These are phyloP conservation scores for Rutstroemia sp. DNA, from an alignment of 2,329 filamentous ascomycete species.

Conservation along the genomic window DNA sequence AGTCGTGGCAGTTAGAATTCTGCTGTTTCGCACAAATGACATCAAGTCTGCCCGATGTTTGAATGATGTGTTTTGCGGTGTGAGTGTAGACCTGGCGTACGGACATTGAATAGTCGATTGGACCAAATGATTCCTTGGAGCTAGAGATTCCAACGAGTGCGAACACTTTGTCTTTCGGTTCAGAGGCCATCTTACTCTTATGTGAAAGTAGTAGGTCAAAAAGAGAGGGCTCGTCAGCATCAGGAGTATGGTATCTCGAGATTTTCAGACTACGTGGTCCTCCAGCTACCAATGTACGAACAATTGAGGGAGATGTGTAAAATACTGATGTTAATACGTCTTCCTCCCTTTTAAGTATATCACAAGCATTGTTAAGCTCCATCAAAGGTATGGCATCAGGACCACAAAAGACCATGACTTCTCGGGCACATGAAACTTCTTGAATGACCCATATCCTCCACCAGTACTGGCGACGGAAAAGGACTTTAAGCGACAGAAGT, in stretches of 20 bases:
- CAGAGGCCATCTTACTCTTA: constrained; percentile 25
- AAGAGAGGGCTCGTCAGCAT: constrained; percentile 14
- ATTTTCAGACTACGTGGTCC: constrained; percentile 21
- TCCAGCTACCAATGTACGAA: constrained; percentile 17
- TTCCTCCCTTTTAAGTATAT: constrained; percentile 15
- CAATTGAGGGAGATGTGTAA: constrained; percentile 14
- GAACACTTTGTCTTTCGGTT: constrained; percentile 26
- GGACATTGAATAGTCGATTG: constrained; percentile 20
- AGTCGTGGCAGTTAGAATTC: constrained; percentile 5
- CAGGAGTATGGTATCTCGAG: constrained; percentile 16
- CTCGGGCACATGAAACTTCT: constrained; percentile 33
- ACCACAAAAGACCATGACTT: constrained; percentile 33
- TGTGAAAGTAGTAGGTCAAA: constrained; percentile 23
- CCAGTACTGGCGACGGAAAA: constrained; percentile 36
- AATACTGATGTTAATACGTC: constrained; percentile 13
- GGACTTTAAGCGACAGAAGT: constrained; percentile 28
- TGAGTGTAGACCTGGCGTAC: constrained; percentile 19
- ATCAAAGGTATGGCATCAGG: constrained; percentile 30
- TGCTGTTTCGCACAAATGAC: constrained; percentile 24
- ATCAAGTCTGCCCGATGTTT: constrained; percentile 17
- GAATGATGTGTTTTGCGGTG: constrained; percentile 22
- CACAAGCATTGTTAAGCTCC: constrained; percentile 26
- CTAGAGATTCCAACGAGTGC: constrained; percentile 24
- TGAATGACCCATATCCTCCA: constrained; percentile 37
- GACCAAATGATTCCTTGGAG: constrained; percentile 14